Evolutionary conservation across 768 basidiomycete genomes (phyloP), one percentile per base, ranked within the genome.

Genomic region (Trametes meyenii): DNA sequence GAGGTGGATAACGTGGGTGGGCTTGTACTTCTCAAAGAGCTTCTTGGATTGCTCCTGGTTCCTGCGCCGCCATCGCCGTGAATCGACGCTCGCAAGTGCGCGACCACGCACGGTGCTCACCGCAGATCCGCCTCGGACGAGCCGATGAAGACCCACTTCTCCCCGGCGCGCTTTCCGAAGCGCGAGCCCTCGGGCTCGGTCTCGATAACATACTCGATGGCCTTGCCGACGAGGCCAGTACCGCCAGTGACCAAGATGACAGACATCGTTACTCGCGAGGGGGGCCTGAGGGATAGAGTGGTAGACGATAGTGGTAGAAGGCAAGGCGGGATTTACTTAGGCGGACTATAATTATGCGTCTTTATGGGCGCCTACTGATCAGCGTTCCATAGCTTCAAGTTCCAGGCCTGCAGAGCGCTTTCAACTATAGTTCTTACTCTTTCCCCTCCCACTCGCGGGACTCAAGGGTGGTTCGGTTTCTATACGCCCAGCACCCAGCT

Each of bases 1-100:
- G 48, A 97, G 85, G 77, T 98, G 96, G 70, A 98, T 97, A 68
- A 98, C 94, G 82, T 96, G 90, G 0, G 93, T 96, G 0, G 96
- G 95, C 70, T 92, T 89, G 77, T 97, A 87, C 76, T 94, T 95
- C 68, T 92, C 89, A 66, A 90, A 97, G 69, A 96, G 74, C 70
- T 80, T 81, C 69, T 79, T 77, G 42, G 94, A 88, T 73, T 88
- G 84, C 61, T 77, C 82, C 2, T 83, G 76, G 72, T 94, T 86
- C 69, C 95, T 95, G 67, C 45, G 24, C 51, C 35, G 45, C 50
- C 52, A 16, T 53, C 43, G 56, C 7, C 23, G 5, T 63, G 5
- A 39, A 24, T 36, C 29, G 17, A 23, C 62, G 45, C 24, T 5
- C 16, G 43, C 40, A 29, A 1, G 2, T 11, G 17, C 11, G 17